These are phyloP conservation scores for Aspergillus fumigatus DNA, from an alignment of 2,329 filamentous ascomycete species.

Conservation along the genomic window DNA sequence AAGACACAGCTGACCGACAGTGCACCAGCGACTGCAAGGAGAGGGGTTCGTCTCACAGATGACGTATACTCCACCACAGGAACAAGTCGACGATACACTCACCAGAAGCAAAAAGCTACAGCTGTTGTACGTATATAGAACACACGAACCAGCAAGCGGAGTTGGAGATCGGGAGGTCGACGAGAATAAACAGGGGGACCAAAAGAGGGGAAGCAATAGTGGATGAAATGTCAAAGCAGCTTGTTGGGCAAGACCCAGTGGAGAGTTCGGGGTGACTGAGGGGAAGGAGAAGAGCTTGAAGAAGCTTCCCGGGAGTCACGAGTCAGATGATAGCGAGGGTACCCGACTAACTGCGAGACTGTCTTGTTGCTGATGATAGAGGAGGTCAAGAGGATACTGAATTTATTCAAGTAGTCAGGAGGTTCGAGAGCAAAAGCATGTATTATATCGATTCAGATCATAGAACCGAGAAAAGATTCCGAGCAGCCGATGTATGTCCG, in stretches of 20 bases:
- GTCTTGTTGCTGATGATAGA: too few relatives aligned
- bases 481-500: not conserved
- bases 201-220: conserved; percentile 1
- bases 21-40: not conserved
- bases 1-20: not conserved
- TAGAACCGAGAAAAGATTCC: conserved; percentile 4
- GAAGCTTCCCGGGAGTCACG: not conserved
- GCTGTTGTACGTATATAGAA: not conserved
- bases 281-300: not conserved
- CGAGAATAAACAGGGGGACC: conserved; percentile 3
- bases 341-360: not conserved
- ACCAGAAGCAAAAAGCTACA: conserved; percentile 8
- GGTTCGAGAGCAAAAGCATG: not conserved
- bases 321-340: not conserved
- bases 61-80: not conserved
- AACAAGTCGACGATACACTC: not conserved
- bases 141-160: not conserved
- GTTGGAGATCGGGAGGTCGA: conserved; percentile 12
- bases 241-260: not conserved
- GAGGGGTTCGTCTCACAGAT: not conserved
- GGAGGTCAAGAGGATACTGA: not conserved
- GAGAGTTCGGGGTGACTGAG: not conserved
- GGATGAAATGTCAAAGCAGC: not conserved
- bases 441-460: not conserved
- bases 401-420: not conserved